A percentile compares a stretch with the other conserved stretches of the same genome.
Evolutionary conservation across 2,329 filamentous ascomycete species (phyloP).

Genomic region (Fusarium acutatum): DNA sequence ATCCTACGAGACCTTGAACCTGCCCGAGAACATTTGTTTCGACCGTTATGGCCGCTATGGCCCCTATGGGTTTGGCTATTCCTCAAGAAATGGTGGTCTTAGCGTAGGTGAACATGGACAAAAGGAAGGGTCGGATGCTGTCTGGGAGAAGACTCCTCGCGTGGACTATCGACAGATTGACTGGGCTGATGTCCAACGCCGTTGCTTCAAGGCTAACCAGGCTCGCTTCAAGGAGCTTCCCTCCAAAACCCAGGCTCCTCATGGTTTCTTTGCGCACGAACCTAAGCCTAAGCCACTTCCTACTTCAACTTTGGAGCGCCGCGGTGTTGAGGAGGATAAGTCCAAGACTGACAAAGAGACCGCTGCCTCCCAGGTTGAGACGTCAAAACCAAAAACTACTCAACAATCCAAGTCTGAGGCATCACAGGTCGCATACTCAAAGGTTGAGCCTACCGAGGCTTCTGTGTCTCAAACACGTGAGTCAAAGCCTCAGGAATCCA

Average conservation of each 20-base stretch:
- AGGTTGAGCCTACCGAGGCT: neutral
- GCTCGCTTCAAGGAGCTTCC: constrained; percentile 70
- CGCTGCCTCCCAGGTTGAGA: constrained; percentile 9
- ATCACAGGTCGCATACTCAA: neutral
- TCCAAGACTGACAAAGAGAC: constrained; percentile 16
- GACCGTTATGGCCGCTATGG: constrained; percentile 89
- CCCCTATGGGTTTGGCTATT: constrained; percentile 91
- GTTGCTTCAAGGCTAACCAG: constrained; percentile 76
- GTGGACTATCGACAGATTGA: constrained; percentile 81
- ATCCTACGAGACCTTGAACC: constrained; percentile 81
- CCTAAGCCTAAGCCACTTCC: constrained; percentile 8
- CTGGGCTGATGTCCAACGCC: constrained; percentile 81
- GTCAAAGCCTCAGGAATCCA: neutral
- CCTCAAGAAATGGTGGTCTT: constrained; percentile 77
- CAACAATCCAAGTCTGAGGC: neutral
- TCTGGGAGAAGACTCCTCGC: constrained; percentile 76
- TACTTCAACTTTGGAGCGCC: constrained; percentile 10
- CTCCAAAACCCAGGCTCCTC: constrained; percentile 50
- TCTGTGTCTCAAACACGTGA: neutral
- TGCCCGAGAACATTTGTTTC: constrained; percentile 90
- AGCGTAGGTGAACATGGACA: constrained; percentile 89
- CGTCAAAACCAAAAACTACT: constrained; percentile 3
- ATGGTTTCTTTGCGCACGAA: constrained; percentile 62
- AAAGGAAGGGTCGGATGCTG: constrained; percentile 77
- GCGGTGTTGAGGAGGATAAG: constrained; percentile 23